These are phyloP conservation scores for Ascochyta rabiei DNA, from an alignment of 2,329 filamentous ascomycete species.

Conservation along the genomic window DNA sequence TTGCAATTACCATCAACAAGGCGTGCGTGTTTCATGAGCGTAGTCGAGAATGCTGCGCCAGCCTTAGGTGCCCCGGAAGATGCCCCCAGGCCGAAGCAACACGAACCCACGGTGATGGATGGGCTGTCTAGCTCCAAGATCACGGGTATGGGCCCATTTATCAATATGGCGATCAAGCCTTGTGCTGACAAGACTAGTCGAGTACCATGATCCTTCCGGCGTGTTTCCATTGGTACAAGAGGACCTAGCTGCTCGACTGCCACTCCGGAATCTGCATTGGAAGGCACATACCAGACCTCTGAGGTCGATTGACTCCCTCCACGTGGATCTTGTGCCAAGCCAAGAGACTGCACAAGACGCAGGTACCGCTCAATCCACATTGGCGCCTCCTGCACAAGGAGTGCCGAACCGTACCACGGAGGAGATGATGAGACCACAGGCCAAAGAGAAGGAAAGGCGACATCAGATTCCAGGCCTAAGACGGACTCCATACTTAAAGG, in stretches of 20 bases:
- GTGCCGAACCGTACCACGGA: constrained; percentile 29
- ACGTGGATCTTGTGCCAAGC: constrained; percentile 81
- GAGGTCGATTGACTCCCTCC: constrained; percentile 89
- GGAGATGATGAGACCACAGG: constrained; percentile 33
- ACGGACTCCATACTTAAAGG: constrained; percentile 90
- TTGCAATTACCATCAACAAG: not conserved
- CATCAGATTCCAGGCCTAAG: constrained; percentile 95
- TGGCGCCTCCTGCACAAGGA: constrained; percentile 27
- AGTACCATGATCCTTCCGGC: constrained; percentile 93
- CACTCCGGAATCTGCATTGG: constrained; percentile 93
- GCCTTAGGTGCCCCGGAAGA: constrained; percentile 44
- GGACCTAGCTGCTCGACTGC: constrained; percentile 77
- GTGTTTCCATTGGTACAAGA: constrained; percentile 83
- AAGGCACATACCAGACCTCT: constrained; percentile 91
- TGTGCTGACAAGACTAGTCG: constrained; percentile 64
- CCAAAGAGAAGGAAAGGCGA: constrained; percentile 63
- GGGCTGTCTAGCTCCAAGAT: constrained; percentile 57
- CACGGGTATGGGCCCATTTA: constrained; percentile 49
- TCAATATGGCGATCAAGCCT: not conserved
- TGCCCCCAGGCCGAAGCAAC: constrained; percentile 38
- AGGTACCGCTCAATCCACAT: constrained; percentile 35
- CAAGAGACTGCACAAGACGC: constrained; percentile 54
- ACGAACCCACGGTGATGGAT: constrained; percentile 47
- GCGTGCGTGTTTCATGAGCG: constrained; percentile 41
- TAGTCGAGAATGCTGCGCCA: constrained; percentile 47